Evolutionary conservation across 73 alveolate species (phyloP), one percentile per base, ranked within the genome.

Genomic region (Urostyla sp.): DNA sequence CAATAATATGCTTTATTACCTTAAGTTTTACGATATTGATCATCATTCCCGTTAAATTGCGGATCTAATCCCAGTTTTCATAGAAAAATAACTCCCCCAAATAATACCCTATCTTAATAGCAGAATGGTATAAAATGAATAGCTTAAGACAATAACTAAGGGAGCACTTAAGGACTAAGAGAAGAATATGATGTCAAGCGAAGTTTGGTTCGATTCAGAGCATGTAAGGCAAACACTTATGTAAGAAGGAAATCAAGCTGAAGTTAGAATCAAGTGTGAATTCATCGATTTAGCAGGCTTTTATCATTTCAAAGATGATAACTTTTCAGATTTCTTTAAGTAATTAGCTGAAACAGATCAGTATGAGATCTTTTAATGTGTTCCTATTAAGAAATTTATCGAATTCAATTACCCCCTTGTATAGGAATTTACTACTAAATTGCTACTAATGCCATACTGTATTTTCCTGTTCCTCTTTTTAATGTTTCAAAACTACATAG

Each of bases 381-480:
- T 28, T 37, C 30, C 56, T 40, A 63, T 63, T 43, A 44, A 63
- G 27, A 36, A 43, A 6, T 3, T 63, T 46, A 63, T 63, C 24
- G 79, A 63, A 44, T 63, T 63, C 44, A 63, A 63, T 32, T 63
- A 63, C 60, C 79, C 79, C 13, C 45, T 63, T 21, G 50, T 35
- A 35, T 18, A 60, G 24, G 21, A 11, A 5, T 63, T 63, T 27
- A 38, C 48, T 69, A 2, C 49, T 6, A 4, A 23, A 8, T 45
- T 49, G 52, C 44, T 69, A 20, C 49, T 48, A 32, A 23, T 69
- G 0, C 69, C 72, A 49, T 69, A 37, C 83, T 48, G 67, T 27
- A 0, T 24, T 4, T 69, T 69, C 83, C 72, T 46, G 40, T 52
- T 24, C 23, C 5, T 49, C 4, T 45, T 48, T 34, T 67, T 45